Evolutionary conservation across 768 basidiomycete species (phyloP), one percentile per base, ranked within the genome.

Genomic region (Panus rudis): DNA sequence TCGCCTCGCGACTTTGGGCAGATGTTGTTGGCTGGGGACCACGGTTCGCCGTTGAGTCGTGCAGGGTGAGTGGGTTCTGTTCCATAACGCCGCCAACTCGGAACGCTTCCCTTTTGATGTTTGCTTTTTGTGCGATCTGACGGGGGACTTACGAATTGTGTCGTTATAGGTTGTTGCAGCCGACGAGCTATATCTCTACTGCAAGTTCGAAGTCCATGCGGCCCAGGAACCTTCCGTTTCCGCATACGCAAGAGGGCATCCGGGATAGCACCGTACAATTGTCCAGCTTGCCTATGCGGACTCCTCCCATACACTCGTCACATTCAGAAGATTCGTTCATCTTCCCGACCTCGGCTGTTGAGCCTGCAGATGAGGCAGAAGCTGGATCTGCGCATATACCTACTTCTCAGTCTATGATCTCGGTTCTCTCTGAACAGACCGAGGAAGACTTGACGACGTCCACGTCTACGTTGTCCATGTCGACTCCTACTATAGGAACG

Each of bases 211-310:
- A 51, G 19, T 50, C 55, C 14, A n/a, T n/a, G n/a, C 41, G 49
- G 17, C 49, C 55, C 10, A 47, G 46, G 23, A 42, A 47, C 34
- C 32, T 47, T 21, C 42, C 44, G 6, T 39, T 58, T 6, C 66
- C 74, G 7, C 83, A 79, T 52, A 77, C 78, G 1, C 79, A 78
- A 49, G 72, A 73, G 49, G 68, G 71, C 22, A 89, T 88, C 47
- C 77, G 86, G 14, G 67, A 75, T 25, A 71, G 65, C 49, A 87
- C 85, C 0, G 70, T 88, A 56, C 69, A 80, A 40, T 67, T 89
- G 3, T 83, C 84, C 58, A 63, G 72, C 4, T 33, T 64, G 43
- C 60, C 71, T 13, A 35, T 35, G 33, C 21, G n/a, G n/a, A 16
- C 33, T 7, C 33, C 33, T 12, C 49, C 48, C 38, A 49, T 53